Evolutionary conservation across 768 basidiomycete species (phyloP).

Genomic region (Russula compacta): DNA sequence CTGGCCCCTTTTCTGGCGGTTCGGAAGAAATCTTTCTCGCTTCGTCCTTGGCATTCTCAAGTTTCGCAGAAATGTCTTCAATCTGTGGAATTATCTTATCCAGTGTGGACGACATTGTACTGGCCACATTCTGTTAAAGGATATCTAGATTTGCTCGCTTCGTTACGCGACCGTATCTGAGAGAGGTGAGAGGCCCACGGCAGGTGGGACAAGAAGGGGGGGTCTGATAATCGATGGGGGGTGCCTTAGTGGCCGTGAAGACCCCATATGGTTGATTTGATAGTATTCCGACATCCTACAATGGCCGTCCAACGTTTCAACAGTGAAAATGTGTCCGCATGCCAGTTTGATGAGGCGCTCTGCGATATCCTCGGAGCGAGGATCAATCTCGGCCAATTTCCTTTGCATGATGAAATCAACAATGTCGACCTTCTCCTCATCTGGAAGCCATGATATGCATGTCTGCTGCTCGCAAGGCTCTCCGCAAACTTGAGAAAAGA

Average conservation of each 20-base stretch:
- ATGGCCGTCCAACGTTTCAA: conserved; percentile 33
- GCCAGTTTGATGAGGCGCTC: conserved; percentile 25
- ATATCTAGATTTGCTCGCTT: conserved; percentile 32
- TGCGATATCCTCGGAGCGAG: conserved; percentile 24
- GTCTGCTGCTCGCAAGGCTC: conserved; percentile 29
- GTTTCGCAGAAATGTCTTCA: conserved; percentile 4
- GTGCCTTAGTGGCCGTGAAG: conserved; percentile 23
- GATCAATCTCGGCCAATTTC: conserved; percentile 24
- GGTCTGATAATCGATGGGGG: conserved; percentile 25
- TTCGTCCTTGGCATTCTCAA: conserved; percentile 4
- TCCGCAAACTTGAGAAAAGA: conserved; percentile 27
- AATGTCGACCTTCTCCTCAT: conserved; percentile 23
- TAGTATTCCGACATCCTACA: conserved; percentile 28
- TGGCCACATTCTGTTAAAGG: conserved; percentile 31
- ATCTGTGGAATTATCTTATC: conserved; percentile 15
- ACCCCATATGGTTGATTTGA: conserved; percentile 21
- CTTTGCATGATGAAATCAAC: conserved; percentile 32
- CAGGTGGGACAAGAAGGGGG: conserved; percentile 31
- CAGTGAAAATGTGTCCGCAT: conserved; percentile 34
- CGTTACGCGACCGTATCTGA: conserved; percentile 29
- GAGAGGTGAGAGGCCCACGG: conserved; percentile 27
- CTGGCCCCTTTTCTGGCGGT: not conserved
- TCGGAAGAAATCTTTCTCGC: conserved; percentile 17
- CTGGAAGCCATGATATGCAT: conserved; percentile 27
- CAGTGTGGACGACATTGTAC: conserved; percentile 24